These are phyloP conservation scores for Hypoxylon sp. DNA, from an alignment of 2,329 filamentous ascomycete genomes.

Conservation along the genomic window DNA sequence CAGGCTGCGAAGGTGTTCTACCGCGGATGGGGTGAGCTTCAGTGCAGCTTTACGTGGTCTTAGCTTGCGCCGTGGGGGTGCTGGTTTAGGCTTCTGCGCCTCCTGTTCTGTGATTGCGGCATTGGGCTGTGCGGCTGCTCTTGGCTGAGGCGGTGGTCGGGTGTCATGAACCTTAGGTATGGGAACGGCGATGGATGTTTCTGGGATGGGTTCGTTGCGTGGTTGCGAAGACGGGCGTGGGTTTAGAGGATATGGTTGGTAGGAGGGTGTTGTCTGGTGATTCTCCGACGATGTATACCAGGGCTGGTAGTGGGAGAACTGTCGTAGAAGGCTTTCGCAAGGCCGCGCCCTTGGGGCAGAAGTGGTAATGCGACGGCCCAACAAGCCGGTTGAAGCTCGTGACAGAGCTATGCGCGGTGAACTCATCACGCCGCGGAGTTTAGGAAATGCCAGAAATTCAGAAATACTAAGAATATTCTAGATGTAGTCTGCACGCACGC, in stretches of 20 bases:
- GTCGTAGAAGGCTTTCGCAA: constrained; percentile 59
- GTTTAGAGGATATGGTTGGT: constrained; percentile 68
- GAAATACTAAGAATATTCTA: neutral
- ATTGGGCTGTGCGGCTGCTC: constrained; percentile 46
- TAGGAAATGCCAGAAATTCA: neutral
- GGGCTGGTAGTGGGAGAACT: constrained; percentile 57
- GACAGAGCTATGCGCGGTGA: constrained; percentile 55
- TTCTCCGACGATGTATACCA: constrained; percentile 52
- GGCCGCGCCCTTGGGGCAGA: constrained; percentile 60
- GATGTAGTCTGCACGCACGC: neutral
- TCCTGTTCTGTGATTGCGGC: constrained; percentile 72
- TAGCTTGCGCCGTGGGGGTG: constrained; percentile 75
- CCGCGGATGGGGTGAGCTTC: constrained; percentile 83
- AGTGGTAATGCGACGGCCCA: constrained; percentile 54
- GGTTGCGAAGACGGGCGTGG: constrained; percentile 59
- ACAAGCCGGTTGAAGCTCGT: constrained; percentile 51
- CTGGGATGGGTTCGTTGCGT: constrained; percentile 61
- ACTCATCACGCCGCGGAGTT: constrained; percentile 58
- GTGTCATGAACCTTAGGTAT: constrained; percentile 69
- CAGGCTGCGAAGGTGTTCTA: constrained; percentile 81
- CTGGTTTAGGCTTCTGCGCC: constrained; percentile 75
- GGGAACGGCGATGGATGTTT: constrained; percentile 64
- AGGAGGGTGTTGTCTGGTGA: constrained; percentile 55
- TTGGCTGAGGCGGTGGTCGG: constrained; percentile 57
- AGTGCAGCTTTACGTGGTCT: constrained; percentile 92